Evolutionary conservation across 495 filamentous ascomycete species (phyloP).

Genomic region (Lichina pygmaea): DNA sequence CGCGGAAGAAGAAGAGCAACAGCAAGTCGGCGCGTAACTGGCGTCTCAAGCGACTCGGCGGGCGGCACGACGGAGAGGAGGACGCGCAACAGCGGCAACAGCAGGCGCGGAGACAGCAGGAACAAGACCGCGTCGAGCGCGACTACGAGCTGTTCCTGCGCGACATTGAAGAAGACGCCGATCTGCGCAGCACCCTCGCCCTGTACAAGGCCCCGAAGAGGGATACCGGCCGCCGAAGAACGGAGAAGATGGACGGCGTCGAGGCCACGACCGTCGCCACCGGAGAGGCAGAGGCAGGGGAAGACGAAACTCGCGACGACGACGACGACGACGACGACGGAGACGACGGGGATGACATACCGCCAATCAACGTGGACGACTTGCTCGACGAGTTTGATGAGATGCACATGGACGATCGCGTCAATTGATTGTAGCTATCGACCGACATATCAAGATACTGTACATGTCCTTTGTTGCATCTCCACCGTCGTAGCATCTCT

Average conservation of each 20-base stretch:
- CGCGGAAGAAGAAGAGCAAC: constrained; percentile 58
- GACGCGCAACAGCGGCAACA: background rate
- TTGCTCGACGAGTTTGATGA: constrained; percentile 78
- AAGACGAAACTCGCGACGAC: constrained; percentile 13
- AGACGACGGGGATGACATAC: constrained; percentile 41
- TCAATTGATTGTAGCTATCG: background rate
- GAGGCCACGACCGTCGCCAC: constrained; percentile 19
- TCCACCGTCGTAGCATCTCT: no score
- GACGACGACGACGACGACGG: constrained; percentile 17
- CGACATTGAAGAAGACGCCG: constrained; percentile 86
- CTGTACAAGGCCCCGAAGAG: constrained; percentile 47
- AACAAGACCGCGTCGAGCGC: constrained; percentile 57
- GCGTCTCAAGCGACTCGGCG: constrained; percentile 76
- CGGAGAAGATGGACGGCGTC: constrained; percentile 16
- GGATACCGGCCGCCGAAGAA: constrained; percentile 7
- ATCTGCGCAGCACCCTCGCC: constrained; percentile 56
- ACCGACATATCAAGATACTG: no score
- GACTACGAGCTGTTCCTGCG: constrained; percentile 95
- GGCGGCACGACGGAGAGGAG: constrained; percentile 46
- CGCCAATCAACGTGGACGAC: constrained; percentile 59
- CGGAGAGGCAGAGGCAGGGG: constrained; percentile 21
- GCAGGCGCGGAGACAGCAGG: constrained; percentile 33
- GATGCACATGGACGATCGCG: constrained; percentile 31
- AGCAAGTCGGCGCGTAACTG: constrained; percentile 57
- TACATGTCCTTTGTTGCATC: no score